Conservation (phyloP, 495 filamentous ascomycete species). For the Darksidea phi region DNA sequence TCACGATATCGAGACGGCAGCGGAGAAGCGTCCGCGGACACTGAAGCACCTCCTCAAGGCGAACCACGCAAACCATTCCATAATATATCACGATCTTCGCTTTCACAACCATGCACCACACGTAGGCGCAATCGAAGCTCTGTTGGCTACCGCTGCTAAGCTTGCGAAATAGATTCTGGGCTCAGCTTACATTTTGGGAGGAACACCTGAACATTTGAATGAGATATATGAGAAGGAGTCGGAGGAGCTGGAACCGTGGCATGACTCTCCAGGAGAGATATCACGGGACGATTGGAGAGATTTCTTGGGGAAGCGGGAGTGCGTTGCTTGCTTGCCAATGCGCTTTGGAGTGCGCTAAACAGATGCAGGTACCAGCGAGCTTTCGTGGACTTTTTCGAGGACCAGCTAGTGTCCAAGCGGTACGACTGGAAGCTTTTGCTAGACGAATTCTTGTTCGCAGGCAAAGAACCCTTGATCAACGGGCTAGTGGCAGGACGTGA, state of each 20-base stretch:
- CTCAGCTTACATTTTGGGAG: slow-evolving; percentile 83
- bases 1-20: slow-evolving; percentile 73
- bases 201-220: slow-evolving; percentile 65
- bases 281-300: slow-evolving; percentile 80
- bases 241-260: slow-evolving; percentile 74
- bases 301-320: slow-evolving; percentile 69
- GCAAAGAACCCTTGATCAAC: slow-evolving; percentile 74
- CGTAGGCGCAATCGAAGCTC: slow-evolving; percentile 49
- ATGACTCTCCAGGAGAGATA: slow-evolving; percentile 79
- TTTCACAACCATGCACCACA: slow-evolving; percentile 90
- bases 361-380: slow-evolving; percentile 73
- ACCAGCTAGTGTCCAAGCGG: slow-evolving; percentile 67
- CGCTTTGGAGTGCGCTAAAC: neutral
- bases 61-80: slow-evolving; percentile 86
- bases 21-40: slow-evolving; percentile 74
- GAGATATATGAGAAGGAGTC: slow-evolving; percentile 75
- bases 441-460: slow-evolving; percentile 70
- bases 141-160: slow-evolving; percentile 31
- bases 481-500: slow-evolving; percentile 72
- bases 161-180: slow-evolving; percentile 56
- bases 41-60: slow-evolving; percentile 86
- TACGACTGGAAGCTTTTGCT: slow-evolving; percentile 85
- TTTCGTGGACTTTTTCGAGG: slow-evolving; percentile 89
- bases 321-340: slow-evolving; percentile 27
- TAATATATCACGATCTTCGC: slow-evolving; percentile 71